Conservation (phyloP, 2,329 filamentous ascomycete species). For the Immersiporthe knoxdaviesiana region DNA sequence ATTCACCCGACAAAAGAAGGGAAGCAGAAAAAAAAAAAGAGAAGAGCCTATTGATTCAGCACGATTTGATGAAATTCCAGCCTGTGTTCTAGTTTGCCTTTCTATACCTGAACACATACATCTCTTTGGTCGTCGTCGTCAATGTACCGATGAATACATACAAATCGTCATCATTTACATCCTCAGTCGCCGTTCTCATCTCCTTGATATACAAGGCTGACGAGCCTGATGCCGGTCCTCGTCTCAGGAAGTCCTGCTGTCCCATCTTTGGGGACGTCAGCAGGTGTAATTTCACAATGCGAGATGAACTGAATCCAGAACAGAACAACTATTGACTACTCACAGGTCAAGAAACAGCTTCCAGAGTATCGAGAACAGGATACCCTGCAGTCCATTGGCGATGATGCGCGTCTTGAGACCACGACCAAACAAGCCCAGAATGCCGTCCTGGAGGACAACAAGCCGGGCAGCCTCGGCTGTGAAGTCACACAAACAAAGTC, state of each 20-base stretch:
- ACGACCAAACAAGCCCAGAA: slow-evolving; percentile 48
- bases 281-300: too few species aligned
- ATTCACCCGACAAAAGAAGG: too few species aligned
- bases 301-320: neutral
- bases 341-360: slow-evolving; percentile 53
- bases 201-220: too few species aligned
- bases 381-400: slow-evolving; percentile 51
- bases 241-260: slow-evolving; percentile 16
- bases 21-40: neutral
- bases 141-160: neutral
- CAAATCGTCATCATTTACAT: neutral
- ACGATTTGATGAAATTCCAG: too few species aligned
- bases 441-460: slow-evolving; percentile 46
- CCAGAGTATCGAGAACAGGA: slow-evolving; percentile 54
- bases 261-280: slow-evolving; percentile 17
- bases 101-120: neutral
- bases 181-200: too few species aligned
- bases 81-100: neutral
- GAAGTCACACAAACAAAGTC: neutral
- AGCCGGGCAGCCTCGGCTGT: slow-evolving; percentile 47
- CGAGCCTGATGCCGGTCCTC: neutral
- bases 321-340: slow-evolving; percentile 33
- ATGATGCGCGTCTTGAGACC: slow-evolving; percentile 52
- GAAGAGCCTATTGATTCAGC: too few species aligned
- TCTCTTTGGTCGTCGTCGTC: neutral